Evolutionary conservation across 768 basidiomycete genomes (phyloP).

Genomic region (Termitomyces sp.): DNA sequence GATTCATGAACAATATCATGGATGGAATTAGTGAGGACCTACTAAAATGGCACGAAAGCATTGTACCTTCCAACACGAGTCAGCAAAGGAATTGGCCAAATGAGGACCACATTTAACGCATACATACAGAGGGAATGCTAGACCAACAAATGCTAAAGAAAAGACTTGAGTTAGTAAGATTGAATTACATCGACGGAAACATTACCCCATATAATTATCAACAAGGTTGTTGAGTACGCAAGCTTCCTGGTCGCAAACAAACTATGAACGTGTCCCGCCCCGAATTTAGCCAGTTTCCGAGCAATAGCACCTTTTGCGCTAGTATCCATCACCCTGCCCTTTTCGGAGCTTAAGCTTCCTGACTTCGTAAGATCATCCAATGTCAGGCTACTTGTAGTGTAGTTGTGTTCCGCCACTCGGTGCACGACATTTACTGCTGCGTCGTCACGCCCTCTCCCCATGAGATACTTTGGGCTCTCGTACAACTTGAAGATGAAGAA

Average conservation of each 20-base stretch:
- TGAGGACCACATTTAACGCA: slow-evolving; percentile 24
- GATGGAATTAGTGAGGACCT: slow-evolving; percentile 11
- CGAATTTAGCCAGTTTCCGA: slow-evolving; percentile 33
- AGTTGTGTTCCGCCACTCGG: slow-evolving; percentile 58
- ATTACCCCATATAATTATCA: slow-evolving; percentile 52
- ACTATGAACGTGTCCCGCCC: slow-evolving; percentile 43
- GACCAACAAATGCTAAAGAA: slow-evolving; percentile 60
- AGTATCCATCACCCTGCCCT: slow-evolving; percentile 6
- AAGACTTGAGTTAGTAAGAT: neutral
- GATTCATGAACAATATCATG: neutral
- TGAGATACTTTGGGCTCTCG: slow-evolving; percentile 71
- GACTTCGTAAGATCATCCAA: slow-evolving; percentile 42
- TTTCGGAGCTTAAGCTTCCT: slow-evolving; percentile 13
- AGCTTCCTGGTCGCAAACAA: slow-evolving; percentile 62
- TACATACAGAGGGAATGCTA: slow-evolving; percentile 70
- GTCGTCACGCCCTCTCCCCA: slow-evolving; percentile 62
- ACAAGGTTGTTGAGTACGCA: slow-evolving; percentile 60
- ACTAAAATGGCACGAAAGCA: slow-evolving; percentile 55
- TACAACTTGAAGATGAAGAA: slow-evolving; percentile 65
- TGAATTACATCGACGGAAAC: neutral
- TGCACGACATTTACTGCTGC: slow-evolving; percentile 61
- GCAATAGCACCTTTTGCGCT: slow-evolving; percentile 22
- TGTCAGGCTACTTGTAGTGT: slow-evolving; percentile 42
- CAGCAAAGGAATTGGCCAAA: neutral
- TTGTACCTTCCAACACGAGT: slow-evolving; percentile 42